phyloP scores from a whole-genome alignment of 2,329 filamentous ascomycete genomes.

The Ascochyta lentis region DNA sequence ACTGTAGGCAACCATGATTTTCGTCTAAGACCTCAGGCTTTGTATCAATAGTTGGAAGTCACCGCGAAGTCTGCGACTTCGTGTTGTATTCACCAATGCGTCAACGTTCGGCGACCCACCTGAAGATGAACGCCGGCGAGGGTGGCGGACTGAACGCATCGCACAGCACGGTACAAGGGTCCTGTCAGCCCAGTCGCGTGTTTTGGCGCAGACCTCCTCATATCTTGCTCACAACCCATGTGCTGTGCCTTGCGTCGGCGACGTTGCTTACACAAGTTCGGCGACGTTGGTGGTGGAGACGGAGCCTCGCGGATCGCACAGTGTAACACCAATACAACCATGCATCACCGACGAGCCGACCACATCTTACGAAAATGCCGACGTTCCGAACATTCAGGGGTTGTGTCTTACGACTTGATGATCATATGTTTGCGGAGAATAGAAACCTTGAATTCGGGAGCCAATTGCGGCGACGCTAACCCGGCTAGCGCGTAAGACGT shows the following conservation, averaged over 20 bases:
- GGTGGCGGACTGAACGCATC: not conserved
- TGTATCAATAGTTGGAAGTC: not conserved
- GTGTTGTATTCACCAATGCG: not conserved
- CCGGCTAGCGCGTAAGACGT: conserved; percentile 14
- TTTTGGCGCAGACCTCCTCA: not conserved
- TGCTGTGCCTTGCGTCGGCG: conserved; percentile 2
- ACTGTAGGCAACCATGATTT: not conserved
- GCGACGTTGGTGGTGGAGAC: conserved; percentile 2
- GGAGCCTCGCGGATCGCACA: not conserved
- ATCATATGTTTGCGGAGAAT: conserved; percentile 10
- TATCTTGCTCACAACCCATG: not conserved
- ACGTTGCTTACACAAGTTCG: conserved; percentile 7
- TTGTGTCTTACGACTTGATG: conserved; percentile 1
- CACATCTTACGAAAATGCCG: not conserved
- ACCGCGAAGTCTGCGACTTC: no score
- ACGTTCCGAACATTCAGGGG: conserved; percentile 11
- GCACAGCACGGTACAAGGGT: not conserved
- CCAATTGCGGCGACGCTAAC: conserved; percentile 12
- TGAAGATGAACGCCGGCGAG: not conserved
- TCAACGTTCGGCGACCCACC: conserved; percentile 8
- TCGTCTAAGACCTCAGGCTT: not conserved
- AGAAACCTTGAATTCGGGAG: not conserved
- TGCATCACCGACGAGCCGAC: conserved; percentile 11
- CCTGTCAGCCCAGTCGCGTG: not conserved
- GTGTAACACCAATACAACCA: not conserved